These are phyloP conservation scores for Clonostachys byssicola DNA, from an alignment of 2,329 filamentous ascomycete genomes.

Conservation along the genomic window DNA sequence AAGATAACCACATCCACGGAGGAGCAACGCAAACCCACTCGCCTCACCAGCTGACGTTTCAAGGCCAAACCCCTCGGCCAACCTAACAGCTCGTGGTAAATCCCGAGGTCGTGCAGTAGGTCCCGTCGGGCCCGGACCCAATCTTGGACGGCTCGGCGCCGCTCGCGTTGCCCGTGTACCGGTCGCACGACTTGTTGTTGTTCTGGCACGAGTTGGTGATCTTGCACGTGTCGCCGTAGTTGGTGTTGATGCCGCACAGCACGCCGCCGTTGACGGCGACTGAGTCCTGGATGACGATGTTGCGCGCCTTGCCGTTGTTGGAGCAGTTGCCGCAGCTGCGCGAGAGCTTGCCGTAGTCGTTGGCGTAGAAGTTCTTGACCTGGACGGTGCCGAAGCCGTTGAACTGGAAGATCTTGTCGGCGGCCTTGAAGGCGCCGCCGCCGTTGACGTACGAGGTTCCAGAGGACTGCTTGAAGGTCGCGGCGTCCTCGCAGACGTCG, in stretches of 20 bases:
- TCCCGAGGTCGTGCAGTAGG: not conserved
- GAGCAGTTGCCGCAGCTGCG: constrained; percentile 39
- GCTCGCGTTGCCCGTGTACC: constrained; percentile 26
- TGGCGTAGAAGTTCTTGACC: constrained; percentile 30
- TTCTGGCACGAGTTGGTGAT: constrained; percentile 6
- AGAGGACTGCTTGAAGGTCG: constrained; percentile 16
- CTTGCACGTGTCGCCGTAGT: constrained; percentile 19
- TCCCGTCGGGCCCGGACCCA: constrained; percentile 26
- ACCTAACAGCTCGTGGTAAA: too few relatives aligned
- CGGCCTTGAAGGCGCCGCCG: constrained; percentile 35
- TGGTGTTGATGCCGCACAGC: constrained; percentile 28
- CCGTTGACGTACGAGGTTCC: constrained; percentile 35
- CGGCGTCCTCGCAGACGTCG: constrained; percentile 29
- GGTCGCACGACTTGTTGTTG: constrained; percentile 4
- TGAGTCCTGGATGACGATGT: constrained; percentile 5
- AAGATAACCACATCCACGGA: too few relatives aligned
- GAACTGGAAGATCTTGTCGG: constrained; percentile 41
- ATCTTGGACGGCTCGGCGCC: constrained; percentile 29
- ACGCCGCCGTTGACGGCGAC: constrained; percentile 30
- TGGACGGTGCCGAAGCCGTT: constrained; percentile 35
- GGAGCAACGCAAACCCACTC: too few relatives aligned
- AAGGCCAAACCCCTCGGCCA: too few relatives aligned
- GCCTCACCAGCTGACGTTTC: too few relatives aligned
- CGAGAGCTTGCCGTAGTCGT: constrained; percentile 42
- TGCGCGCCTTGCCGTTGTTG: constrained; percentile 26